These are phyloP conservation scores for Akanthomyces muscarius DNA, from an alignment of 2,329 filamentous ascomycete species.

Conservation along the genomic window DNA sequence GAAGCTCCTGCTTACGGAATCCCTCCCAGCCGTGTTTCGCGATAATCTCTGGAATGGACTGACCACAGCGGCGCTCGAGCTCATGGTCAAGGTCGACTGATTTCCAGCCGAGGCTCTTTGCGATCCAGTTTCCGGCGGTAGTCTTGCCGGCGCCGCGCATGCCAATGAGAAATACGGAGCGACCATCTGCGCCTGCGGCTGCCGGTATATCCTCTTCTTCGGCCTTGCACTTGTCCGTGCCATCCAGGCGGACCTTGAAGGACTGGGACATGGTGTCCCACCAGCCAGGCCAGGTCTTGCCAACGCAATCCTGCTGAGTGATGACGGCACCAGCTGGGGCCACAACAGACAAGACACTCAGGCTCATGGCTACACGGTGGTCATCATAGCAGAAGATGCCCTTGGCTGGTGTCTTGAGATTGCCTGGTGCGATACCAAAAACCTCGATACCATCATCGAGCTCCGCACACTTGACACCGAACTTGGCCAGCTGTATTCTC, in stretches of 20 bases:
- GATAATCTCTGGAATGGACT: constrained; percentile 84
- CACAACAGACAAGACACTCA: constrained; percentile 78
- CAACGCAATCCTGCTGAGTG: constrained; percentile 85
- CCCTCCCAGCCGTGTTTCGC: constrained; percentile 75
- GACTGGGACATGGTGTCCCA: constrained; percentile 83
- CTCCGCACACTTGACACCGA: constrained; percentile 80
- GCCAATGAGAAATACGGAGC: constrained; percentile 88
- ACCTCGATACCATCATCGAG: constrained; percentile 91
- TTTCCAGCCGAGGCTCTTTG: constrained; percentile 67
- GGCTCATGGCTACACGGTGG: constrained; percentile 97
- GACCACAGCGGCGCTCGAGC: constrained; percentile 68
- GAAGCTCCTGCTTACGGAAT: constrained; percentile 76
- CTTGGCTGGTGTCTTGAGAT: constrained; percentile 52
- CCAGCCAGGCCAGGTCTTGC: constrained; percentile 98
- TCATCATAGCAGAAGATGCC: constrained; percentile 94
- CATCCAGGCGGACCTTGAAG: constrained; percentile 74
- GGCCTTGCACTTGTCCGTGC: constrained; percentile 52
- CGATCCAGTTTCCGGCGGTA: constrained; percentile 83
- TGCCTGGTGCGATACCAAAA: constrained; percentile 46
- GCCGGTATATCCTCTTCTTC: constrained; percentile 21
- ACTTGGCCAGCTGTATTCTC: constrained; percentile 91
- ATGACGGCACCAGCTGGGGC: constrained; percentile 70
- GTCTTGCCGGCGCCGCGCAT: constrained; percentile 98
- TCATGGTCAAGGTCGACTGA: constrained; percentile 86
- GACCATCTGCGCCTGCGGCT: constrained; percentile 32